Base-by-base conservation (phyloP, 2,329 filamentous ascomycete genomes). In the Fonsecaea pedrosoi region DNA sequence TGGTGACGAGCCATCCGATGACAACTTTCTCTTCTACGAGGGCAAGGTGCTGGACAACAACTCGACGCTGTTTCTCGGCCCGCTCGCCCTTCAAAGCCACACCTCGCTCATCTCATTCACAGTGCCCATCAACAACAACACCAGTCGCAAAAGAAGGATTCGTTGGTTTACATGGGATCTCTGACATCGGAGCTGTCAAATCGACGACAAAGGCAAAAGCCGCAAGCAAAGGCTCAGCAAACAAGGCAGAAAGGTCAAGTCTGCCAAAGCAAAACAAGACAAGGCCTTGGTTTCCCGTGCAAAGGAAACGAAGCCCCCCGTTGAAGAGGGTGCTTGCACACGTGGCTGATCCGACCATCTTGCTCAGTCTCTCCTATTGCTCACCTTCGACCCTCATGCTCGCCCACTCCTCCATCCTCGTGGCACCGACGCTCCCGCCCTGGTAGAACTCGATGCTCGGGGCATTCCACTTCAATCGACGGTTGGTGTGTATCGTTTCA, bases 381-480 rank as follows among this genome's bases (percentile, higher is more conserved):
- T 80, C 77, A 15, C 79, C 80, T 48, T 83, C 80, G 15, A 83
- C 78, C 77, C 81, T 81, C 81, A 83, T 83, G 72, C 81, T 80
- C 70, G 79, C 75, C 82, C 82, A 83, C 71, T 83, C 82, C 42
- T 81, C 78, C 80, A 81, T 81, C 54, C 73, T 73, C 67, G 71
- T 76, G 1, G 82, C 82, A 13, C 82, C 82, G 54, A 83, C 73
- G 35, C 64, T 65, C 45, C 68, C 65, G 62, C 76, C 74, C 71
- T 84, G 79, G 74, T 98, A 98, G 75, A 98, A 97, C 73, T 89
- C 84, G 80, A 98, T 91, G 77, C 90, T 94, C 7, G 92, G 91
- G 82, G 92, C 87, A 76, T 98, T 98, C 93, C 93, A 97, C 67
- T 92, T 94, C 73, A 97, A 79, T 18, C 40, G 30, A 32, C 25